Conservation (phyloP, 2,329 filamentous ascomycete genomes). For the Hypoxylon sp. region DNA sequence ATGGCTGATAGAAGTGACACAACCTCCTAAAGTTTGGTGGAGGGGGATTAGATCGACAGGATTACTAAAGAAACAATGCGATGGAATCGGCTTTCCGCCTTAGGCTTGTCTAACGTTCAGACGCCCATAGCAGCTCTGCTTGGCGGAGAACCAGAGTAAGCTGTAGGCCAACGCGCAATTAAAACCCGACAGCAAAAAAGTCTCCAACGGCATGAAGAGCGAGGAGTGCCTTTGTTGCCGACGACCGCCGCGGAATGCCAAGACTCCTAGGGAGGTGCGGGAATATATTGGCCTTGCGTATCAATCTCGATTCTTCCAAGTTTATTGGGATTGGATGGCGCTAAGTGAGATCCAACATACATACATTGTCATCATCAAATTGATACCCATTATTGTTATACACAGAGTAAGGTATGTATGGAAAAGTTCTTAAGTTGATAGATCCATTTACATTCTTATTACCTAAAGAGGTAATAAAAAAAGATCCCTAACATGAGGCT, state of each 20-base stretch:
- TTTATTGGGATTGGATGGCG: conserved; percentile 36
- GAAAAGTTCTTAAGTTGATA: not conserved
- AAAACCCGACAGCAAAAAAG: conserved; percentile 25
- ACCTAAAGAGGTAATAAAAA: conserved; percentile 10
- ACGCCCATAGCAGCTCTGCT: conserved; percentile 34
- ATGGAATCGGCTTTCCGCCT: conserved; percentile 38
- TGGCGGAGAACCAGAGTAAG: conserved; percentile 40
- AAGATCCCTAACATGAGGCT: conserved; percentile 15
- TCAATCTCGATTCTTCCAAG: conserved; percentile 42
- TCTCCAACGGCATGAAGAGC: conserved; percentile 29
- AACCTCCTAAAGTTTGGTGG: conserved; percentile 21
- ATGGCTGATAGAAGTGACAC: conserved; percentile 22
- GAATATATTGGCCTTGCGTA: conserved; percentile 44
- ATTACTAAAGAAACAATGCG: conserved; percentile 44
- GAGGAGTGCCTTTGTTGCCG: conserved; percentile 39
- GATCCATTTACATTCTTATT: conserved; percentile 1
- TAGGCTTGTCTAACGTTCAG: conserved; percentile 23
- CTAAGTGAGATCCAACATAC: conserved; percentile 13
- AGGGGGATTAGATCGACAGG: conserved; percentile 36
- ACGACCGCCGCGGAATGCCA: conserved; percentile 38
- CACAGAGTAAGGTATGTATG: not conserved
- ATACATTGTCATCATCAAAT: conserved; percentile 16
- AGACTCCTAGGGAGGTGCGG: conserved; percentile 41
- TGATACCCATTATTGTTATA: not conserved
- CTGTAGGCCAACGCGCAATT: conserved; percentile 39